Evolutionary conservation across 768 basidiomycete genomes (phyloP).

Genomic region (Amanita rimosa): DNA sequence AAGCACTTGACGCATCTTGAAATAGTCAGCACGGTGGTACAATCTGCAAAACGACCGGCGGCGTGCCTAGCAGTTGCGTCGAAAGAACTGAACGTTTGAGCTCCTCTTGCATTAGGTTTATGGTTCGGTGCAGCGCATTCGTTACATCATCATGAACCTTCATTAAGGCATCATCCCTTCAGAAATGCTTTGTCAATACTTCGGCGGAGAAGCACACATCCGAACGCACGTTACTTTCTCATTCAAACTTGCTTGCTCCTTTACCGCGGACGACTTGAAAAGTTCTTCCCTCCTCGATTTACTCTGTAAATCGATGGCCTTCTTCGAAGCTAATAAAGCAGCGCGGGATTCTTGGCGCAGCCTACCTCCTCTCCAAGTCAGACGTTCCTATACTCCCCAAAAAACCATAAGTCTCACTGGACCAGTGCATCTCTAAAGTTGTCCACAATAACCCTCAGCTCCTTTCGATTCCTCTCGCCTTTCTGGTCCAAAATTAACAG

Average conservation of each 20-base stretch:
- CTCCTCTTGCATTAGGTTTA: conserved; percentile 82
- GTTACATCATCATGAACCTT: conserved; percentile 86
- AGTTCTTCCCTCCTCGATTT: conserved; percentile 61
- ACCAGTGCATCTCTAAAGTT: conserved; percentile 34
- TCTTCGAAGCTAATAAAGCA: conserved; percentile 67
- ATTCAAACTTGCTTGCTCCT: conserved; percentile 34
- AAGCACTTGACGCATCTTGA: conserved; percentile 67
- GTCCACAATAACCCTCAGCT: conserved; percentile 37
- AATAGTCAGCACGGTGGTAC: neutral
- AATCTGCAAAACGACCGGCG: neutral
- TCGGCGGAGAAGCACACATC: neutral
- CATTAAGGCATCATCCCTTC: conserved; percentile 78
- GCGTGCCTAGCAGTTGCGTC: conserved; percentile 69
- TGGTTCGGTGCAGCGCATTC: conserved; percentile 74
- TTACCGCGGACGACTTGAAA: conserved; percentile 36
- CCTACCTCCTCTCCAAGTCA: conserved; percentile 21
- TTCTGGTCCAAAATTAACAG: conserved; percentile 64
- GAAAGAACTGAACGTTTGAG: conserved; percentile 83
- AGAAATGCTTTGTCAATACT: neutral
- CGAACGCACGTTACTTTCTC: conserved; percentile 56
- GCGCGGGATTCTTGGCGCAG: conserved; percentile 51
- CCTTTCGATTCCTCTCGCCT: conserved; percentile 37
- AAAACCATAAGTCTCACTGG: conserved; percentile 26
- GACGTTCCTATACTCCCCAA: neutral
- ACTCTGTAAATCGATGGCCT: conserved; percentile 50